These are phyloP conservation scores for Pisolithus tinctorius DNA, from an alignment of 768 basidiomycete genomes.

Conservation along the genomic window DNA sequence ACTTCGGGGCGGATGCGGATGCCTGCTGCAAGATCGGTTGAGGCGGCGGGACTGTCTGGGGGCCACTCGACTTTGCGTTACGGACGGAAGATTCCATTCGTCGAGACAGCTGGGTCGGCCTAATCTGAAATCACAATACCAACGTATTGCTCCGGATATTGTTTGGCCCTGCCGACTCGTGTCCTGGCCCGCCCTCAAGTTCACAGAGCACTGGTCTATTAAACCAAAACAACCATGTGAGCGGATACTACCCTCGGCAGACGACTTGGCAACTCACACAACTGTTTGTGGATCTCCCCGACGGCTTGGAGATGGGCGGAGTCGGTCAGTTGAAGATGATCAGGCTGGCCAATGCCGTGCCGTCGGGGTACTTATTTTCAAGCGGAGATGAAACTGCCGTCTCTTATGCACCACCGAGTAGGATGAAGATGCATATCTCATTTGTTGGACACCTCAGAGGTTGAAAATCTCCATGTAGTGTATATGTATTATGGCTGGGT, in stretches of 20 bases:
- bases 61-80: constrained; percentile 35
- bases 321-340: constrained; percentile 8
- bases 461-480: no score
- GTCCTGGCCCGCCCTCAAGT: background rate
- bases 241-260: constrained; percentile 3
- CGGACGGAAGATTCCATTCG: constrained; percentile 48
- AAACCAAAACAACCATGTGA: background rate
- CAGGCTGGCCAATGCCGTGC: constrained; percentile 22
- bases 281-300: constrained; percentile 2
- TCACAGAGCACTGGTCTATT: background rate
- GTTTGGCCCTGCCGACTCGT: constrained; percentile 18
- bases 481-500: no score
- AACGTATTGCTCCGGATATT: constrained; percentile 22
- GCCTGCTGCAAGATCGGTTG: constrained; percentile 36
- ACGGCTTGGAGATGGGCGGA: constrained; percentile 7
- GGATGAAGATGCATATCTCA: no score
- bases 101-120: constrained; percentile 18
- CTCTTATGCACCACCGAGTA: no score
- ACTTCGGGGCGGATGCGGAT: constrained; percentile 20
- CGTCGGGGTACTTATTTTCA: constrained; percentile 13
- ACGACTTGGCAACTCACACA: constrained; percentile 11
- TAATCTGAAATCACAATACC: constrained; percentile 4
- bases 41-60: constrained; percentile 22
- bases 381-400: constrained; percentile 17
- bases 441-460: no score